phyloP scores from a whole-genome alignment of 2,329 filamentous ascomycete genomes.

The Alternaria gansuensis region DNA sequence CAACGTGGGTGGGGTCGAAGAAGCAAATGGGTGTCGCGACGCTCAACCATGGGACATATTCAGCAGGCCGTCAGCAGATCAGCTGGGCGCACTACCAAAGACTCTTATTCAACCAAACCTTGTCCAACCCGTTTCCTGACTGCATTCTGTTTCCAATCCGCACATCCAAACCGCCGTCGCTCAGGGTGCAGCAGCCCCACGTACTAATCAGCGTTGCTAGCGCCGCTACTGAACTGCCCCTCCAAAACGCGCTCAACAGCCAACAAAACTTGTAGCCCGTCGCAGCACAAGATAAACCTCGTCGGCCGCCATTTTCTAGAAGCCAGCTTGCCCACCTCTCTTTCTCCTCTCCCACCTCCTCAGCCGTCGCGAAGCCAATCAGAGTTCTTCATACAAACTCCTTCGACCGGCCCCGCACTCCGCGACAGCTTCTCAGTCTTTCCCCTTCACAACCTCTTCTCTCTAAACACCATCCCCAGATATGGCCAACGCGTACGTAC shows the following conservation, averaged over 20 bases:
- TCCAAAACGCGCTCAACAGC: conserved; percentile 37
- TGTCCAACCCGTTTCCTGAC: conserved; percentile 14
- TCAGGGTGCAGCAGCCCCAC: conserved; percentile 37
- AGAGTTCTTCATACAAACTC: conserved; percentile 20
- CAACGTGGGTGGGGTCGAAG: conserved; percentile 38
- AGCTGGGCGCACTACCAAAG: conserved; percentile 17
- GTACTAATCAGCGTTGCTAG: conserved; percentile 32
- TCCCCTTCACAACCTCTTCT: conserved; percentile 21
- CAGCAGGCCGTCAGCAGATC: conserved; percentile 25
- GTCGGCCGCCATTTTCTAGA: conserved; percentile 28
- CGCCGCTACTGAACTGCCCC: conserved; percentile 31
- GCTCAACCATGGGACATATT: conserved; percentile 15
- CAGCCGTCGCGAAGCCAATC: conserved; percentile 23
- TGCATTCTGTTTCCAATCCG: conserved; percentile 27
- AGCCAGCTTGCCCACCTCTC: conserved; percentile 12
- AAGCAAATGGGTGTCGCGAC: conserved; percentile 31
- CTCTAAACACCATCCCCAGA: conserved; percentile 33
- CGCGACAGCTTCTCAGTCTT: conserved; percentile 19
- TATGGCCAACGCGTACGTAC: conserved; percentile 73
- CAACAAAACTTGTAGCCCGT: conserved; percentile 34
- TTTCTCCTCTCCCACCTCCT: conserved; percentile 7
- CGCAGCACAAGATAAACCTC: conserved; percentile 33
- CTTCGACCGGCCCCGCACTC: conserved; percentile 31
- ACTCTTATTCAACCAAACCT: conserved; percentile 15
- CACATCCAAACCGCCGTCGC: conserved; percentile 28